phyloP scores from a whole-genome alignment of 805 yeast genomes.

The Saccharomycopsis fibuligera region DNA sequence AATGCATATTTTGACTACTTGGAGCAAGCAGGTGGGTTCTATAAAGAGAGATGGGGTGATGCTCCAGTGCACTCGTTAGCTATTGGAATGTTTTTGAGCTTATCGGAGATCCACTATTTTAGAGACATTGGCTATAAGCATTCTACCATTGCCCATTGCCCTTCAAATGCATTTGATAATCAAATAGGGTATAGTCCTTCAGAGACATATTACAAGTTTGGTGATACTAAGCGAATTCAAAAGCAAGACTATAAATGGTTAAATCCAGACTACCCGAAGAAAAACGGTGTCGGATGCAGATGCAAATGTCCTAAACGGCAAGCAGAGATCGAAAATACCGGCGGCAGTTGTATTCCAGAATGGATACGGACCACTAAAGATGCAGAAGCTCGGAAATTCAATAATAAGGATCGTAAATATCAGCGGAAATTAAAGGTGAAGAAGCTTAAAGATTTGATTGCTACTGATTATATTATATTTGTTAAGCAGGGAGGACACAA shows the following conservation, averaged over 20 bases:
- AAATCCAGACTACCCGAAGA: constrained; percentile 31
- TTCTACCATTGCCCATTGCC: constrained; percentile 78
- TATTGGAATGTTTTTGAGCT: constrained; percentile 63
- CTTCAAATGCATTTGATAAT: constrained; percentile 49
- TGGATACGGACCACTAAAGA: constrained; percentile 38
- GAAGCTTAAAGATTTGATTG: constrained; percentile 26
- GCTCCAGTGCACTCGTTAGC: constrained; percentile 93
- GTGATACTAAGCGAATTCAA: constrained; percentile 31
- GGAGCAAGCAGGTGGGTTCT: constrained; percentile 77
- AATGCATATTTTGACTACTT: constrained; percentile 59
- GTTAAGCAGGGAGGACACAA: constrained; percentile 1
- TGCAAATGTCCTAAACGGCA: constrained; percentile 66
- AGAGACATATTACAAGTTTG: constrained; percentile 29
- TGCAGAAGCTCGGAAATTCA: constrained; percentile 22
- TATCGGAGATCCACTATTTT: constrained; percentile 78
- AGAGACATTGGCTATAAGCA: constrained; percentile 90
- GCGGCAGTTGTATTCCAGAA: constrained; percentile 42
- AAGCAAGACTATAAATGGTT: constrained; percentile 26
- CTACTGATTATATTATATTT: constrained; percentile 26
- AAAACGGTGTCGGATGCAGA: constrained; percentile 71
- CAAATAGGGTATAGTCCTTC: constrained; percentile 42
- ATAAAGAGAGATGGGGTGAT: constrained; percentile 94
- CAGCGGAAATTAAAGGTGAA: constrained; percentile 12
- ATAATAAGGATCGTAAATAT: constrained; percentile 12
- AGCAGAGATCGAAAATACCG: constrained; percentile 51